phyloP scores from a whole-genome alignment of 1,284 basidiomycete species.

The Entoloma clypeatum region DNA sequence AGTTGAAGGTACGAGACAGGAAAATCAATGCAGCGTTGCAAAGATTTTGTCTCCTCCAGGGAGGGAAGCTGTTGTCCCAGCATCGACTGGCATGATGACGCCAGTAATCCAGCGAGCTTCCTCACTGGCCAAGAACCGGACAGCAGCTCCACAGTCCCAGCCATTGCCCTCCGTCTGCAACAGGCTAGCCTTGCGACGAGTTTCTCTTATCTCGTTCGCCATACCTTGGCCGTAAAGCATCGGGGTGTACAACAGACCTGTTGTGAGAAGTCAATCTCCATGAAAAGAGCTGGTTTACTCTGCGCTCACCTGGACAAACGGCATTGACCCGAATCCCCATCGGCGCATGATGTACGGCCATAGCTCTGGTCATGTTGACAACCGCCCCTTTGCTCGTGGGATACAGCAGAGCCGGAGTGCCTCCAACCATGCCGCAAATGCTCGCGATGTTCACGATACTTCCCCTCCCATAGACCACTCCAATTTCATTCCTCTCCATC shows the following conservation, averaged over 20 bases:
- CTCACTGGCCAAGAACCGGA: conserved; percentile 36
- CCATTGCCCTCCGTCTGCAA: conserved; percentile 38
- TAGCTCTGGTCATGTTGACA: conserved; percentile 38
- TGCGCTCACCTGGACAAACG: conserved; percentile 33
- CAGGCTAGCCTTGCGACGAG: conserved; percentile 30
- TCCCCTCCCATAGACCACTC: conserved; percentile 29
- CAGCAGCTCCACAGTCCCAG: conserved; percentile 36
- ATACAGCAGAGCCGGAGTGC: conserved; percentile 34
- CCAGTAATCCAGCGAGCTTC: conserved; percentile 40
- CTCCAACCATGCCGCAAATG: conserved; percentile 33
- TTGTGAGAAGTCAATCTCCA: not conserved
- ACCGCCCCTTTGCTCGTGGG: conserved; percentile 39
- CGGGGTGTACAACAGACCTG: conserved; percentile 35
- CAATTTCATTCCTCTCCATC: conserved; percentile 31
- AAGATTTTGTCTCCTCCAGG: not conserved
- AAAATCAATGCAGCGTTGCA: not conserved
- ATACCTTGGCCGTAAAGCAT: conserved; percentile 35
- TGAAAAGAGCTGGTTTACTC: not conserved
- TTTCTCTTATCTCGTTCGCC: conserved; percentile 31
- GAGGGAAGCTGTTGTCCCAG: conserved; percentile 32
- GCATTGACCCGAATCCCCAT: conserved; percentile 38
- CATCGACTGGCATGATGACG: conserved; percentile 36
- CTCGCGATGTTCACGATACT: conserved; percentile 35
- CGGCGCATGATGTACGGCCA: conserved; percentile 36
- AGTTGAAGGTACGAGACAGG: too few species aligned